Percentiles rank a stretch among this genome's conserved stretches.
phyloP scores from a whole-genome alignment of 352 stramenopile species.

The Globisporangium middletonii region DNA sequence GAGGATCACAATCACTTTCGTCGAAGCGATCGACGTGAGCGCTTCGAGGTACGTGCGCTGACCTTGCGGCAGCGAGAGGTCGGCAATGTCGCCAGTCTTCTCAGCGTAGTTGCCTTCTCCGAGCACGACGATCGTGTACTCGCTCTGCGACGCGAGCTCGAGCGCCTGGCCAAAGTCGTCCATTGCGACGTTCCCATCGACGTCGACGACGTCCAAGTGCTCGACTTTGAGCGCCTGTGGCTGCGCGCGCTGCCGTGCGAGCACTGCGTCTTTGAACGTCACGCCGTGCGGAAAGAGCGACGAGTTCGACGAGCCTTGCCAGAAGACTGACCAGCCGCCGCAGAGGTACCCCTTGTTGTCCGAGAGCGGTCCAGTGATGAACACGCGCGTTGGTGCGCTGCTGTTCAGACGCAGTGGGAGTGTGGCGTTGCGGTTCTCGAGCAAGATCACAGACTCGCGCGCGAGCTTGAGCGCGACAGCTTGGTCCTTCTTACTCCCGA shows the following conservation, averaged over 20 bases:
- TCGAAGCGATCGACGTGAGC: constrained; percentile 41
- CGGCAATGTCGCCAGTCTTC: constrained; percentile 69
- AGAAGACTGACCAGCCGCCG: constrained; percentile 67
- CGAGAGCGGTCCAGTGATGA: constrained; percentile 54
- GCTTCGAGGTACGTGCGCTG: constrained; percentile 56
- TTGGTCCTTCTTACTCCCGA: constrained; percentile 53
- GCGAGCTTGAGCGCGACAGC: constrained; percentile 52
- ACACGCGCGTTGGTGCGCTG: constrained; percentile 22
- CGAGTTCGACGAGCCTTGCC: constrained; percentile 56
- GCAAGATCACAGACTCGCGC: constrained; percentile 69
- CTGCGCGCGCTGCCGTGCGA: constrained; percentile 2
- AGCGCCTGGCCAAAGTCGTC: constrained; percentile 37
- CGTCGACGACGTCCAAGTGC: constrained; percentile 42
- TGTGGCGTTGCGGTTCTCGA: constrained; percentile 55
- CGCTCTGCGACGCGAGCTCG: constrained; percentile 36
- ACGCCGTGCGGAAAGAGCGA: constrained; percentile 55
- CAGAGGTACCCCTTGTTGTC: constrained; percentile 71
- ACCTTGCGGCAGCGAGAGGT: constrained; percentile 44
- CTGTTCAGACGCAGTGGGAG: constrained; percentile 27
- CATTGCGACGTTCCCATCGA: constrained; percentile 29
- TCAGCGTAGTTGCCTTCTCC: constrained; percentile 81
- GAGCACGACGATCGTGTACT: constrained; percentile 69
- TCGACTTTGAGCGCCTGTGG: constrained; percentile 10
- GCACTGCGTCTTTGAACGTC: constrained; percentile 49
- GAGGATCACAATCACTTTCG: constrained; percentile 67